A percentile compares a stretch with the other conserved stretches of the same genome.
phyloP scores from a whole-genome alignment of 2,329 filamentous ascomycete species.

The Geosmithia morbida region DNA sequence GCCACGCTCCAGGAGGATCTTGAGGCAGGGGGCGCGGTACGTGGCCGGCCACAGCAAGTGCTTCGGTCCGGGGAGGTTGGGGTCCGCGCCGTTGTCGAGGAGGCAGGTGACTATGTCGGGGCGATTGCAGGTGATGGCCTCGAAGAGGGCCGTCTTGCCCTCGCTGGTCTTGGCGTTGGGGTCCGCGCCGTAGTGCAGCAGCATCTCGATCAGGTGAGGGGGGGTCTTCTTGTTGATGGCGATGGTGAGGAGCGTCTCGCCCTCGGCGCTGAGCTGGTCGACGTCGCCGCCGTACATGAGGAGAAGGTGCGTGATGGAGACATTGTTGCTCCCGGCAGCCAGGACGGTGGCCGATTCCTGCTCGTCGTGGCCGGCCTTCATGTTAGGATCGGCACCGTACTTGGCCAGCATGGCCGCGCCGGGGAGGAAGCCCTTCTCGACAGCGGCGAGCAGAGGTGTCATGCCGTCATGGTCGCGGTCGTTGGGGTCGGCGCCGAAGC shows the following conservation, averaged over 20 bases:
- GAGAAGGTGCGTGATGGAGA: conserved; percentile 42
- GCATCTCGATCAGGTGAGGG: conserved; percentile 37
- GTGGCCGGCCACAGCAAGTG: conserved; percentile 54
- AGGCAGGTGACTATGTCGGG: conserved; percentile 37
- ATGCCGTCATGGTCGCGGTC: conserved; percentile 28
- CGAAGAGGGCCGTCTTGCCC: conserved; percentile 49
- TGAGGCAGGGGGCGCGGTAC: conserved; percentile 41
- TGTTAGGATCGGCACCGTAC: conserved; percentile 47
- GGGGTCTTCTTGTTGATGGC: conserved; percentile 45
- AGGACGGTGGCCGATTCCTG: conserved; percentile 36
- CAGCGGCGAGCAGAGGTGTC: conserved; percentile 35
- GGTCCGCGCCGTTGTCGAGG: conserved; percentile 44
- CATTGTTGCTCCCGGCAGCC: conserved; percentile 34
- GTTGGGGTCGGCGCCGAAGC: conserved; percentile 45
- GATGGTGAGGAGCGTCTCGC: conserved; percentile 45
- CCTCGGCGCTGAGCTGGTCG: conserved; percentile 35
- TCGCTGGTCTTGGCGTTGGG: conserved; percentile 43
- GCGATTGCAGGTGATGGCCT: conserved; percentile 41
- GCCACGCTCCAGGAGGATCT: conserved; percentile 41
- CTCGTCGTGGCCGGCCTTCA: conserved; percentile 27
- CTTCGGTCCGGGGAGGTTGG: conserved; percentile 55
- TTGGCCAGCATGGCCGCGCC: conserved; percentile 46
- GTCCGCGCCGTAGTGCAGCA: conserved; percentile 45
- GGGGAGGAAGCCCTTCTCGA: conserved; percentile 37
- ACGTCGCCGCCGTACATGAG: conserved; percentile 47